Percentiles rank a stretch among this genome's conserved stretches.
These are phyloP conservation scores for Plectranthus barbatus DNA, from an alignment of 257 asterid species.

Conservation along the genomic window DNA sequence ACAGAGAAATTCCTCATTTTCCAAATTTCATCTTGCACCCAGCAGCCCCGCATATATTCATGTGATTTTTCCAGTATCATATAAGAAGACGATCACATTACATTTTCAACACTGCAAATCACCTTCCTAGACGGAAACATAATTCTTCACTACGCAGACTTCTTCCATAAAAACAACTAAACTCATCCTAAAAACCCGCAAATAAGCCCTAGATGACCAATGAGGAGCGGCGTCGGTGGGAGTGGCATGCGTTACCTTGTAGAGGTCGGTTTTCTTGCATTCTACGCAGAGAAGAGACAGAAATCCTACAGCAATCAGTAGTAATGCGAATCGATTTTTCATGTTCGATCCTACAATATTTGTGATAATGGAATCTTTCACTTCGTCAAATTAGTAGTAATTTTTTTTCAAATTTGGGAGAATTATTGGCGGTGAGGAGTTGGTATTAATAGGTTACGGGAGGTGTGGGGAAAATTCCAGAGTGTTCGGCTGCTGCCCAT, in stretches of 20 bases:
- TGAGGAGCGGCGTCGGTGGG: background rate
- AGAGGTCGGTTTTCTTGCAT: slow-evolving; percentile 57
- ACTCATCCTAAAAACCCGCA: background rate
- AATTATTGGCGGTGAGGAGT: background rate
- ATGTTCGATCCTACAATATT: slow-evolving; percentile 19
- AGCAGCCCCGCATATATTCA: background rate
- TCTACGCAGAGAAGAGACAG: slow-evolving; percentile 26
- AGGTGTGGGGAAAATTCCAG: slow-evolving; percentile 30
- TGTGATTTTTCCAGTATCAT: background rate
- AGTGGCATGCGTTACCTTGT: slow-evolving; percentile 42
- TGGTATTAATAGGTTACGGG: slow-evolving; percentile 19
- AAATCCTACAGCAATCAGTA: slow-evolving; percentile 24
- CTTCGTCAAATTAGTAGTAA: too few relatives aligned
- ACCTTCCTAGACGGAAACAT: background rate
- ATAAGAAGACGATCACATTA: background rate
- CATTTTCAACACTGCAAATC: background rate
- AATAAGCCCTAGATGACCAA: background rate
- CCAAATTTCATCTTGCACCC: background rate
- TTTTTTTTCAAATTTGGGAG: background rate
- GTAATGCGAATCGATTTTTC: slow-evolving; percentile 25
- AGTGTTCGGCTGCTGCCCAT: slow-evolving; percentile 23
- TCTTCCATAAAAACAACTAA: background rate
- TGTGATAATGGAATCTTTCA: background rate
- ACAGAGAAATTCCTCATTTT: background rate
- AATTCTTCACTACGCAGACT: background rate